Percentiles rank a stretch among this genome's conserved stretches.
These are phyloP conservation scores for Paratinospora sagittata DNA, from an alignment of 164 flowering plant species.

Conservation along the genomic window DNA sequence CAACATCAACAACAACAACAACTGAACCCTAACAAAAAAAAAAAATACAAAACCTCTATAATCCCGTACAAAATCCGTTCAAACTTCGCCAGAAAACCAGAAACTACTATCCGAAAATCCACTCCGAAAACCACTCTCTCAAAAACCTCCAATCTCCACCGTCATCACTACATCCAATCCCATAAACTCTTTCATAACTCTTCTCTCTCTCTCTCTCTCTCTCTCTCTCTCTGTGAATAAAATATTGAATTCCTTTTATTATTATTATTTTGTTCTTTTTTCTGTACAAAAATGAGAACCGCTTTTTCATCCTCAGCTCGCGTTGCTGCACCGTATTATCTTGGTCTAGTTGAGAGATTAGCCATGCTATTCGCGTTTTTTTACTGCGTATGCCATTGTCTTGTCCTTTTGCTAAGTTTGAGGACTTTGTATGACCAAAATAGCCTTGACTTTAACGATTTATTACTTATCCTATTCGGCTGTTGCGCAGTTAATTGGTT, in stretches of 20 bases:
- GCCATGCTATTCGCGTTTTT: too few relatives aligned
- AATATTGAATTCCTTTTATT: not conserved
- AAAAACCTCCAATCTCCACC: conserved; percentile 11
- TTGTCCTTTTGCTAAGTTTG: too few relatives aligned
- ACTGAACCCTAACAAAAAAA: conserved; percentile 3
- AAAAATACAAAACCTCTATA: not conserved
- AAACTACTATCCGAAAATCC: not conserved
- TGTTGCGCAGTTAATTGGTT: too few relatives aligned
- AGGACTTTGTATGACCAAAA: not conserved
- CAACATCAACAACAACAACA: too few relatives aligned
- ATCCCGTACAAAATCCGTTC: too few relatives aligned
- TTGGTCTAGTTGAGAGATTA: too few relatives aligned
- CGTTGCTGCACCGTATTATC: too few relatives aligned
- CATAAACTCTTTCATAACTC: conserved; percentile 3
- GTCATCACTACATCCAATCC: conserved; percentile 7
- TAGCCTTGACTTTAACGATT: not conserved
- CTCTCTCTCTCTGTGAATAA: not conserved
- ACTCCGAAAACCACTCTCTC: not conserved
- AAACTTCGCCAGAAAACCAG: not conserved
- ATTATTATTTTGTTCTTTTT: too few relatives aligned
- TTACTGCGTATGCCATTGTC: too few relatives aligned
- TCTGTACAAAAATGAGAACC: too few relatives aligned
- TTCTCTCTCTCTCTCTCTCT: not conserved
- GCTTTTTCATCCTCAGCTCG: too few relatives aligned
- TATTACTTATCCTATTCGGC: not conserved